These are phyloP conservation scores for Trichoderma sp. DNA, from an alignment of 2,329 filamentous ascomycete genomes.

Conservation along the genomic window DNA sequence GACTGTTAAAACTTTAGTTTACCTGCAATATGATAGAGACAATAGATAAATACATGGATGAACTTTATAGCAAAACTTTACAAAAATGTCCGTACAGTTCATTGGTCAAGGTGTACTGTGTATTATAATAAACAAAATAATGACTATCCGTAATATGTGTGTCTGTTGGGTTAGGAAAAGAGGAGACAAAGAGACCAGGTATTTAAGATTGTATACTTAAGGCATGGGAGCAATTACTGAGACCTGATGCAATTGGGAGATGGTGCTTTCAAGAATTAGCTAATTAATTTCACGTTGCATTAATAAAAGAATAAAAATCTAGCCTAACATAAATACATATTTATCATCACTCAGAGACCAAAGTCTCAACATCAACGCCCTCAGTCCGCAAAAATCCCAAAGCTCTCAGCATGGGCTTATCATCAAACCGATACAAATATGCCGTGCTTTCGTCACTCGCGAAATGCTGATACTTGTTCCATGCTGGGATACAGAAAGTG, in stretches of 20 bases:
- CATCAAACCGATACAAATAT: slow-evolving; percentile 56
- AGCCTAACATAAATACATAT: neutral
- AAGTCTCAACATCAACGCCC: slow-evolving; percentile 41
- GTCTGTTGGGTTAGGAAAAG: neutral
- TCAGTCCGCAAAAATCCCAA: slow-evolving; percentile 51
- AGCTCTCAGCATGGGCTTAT: slow-evolving; percentile 54
- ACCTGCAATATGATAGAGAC: neutral
- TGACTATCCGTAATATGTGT: too few species aligned
- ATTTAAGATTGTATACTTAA: neutral
- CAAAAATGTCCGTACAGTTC: too few species aligned
- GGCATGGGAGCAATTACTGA: neutral
- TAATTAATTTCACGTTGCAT: neutral
- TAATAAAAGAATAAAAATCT: neutral
- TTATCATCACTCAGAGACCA: slow-evolving; percentile 30
- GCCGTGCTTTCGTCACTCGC: slow-evolving; percentile 38
- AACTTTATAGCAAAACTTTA: neutral
- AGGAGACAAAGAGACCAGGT: accelerated
- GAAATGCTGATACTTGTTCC: slow-evolving; percentile 52
- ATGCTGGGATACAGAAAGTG: slow-evolving; percentile 56
- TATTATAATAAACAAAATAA: too few species aligned
- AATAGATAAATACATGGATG: neutral
- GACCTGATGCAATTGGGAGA: neutral
- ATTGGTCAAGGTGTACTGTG: neutral
- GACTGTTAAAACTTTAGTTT: neutral
- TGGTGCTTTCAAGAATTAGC: neutral